Conservation (phyloP, 2,329 filamentous ascomycete genomes). For the Phyllosticta capitalensis region DNA sequence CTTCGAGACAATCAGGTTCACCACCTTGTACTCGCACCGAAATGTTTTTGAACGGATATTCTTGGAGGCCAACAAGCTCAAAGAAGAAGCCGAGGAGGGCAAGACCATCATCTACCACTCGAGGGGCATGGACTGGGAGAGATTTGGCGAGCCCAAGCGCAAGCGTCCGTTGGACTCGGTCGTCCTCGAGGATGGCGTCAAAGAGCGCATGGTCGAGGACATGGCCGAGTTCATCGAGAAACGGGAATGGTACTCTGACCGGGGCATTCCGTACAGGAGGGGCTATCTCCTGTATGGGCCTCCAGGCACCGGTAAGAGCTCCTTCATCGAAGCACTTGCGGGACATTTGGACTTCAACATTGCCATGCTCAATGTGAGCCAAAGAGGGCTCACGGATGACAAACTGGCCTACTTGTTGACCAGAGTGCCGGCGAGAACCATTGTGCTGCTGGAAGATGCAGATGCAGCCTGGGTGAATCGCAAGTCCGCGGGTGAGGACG, state of each 20-base stretch:
- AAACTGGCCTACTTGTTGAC: slow-evolving; percentile 77
- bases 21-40: slow-evolving; percentile 80
- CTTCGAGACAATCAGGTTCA: slow-evolving; percentile 88
- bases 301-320: slow-evolving; percentile 86
- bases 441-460: slow-evolving; percentile 80
- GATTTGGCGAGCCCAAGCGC: slow-evolving; percentile 71
- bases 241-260: slow-evolving; percentile 81
- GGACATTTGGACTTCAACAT: slow-evolving; percentile 90
- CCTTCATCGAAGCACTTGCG: slow-evolving; percentile 90
- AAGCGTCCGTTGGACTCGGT: slow-evolving; percentile 86
- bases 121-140: slow-evolving; percentile 67
- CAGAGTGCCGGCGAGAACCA: slow-evolving; percentile 71
- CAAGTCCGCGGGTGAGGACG: slow-evolving; percentile 65
- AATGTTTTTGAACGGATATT: slow-evolving; percentile 88
- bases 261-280: slow-evolving; percentile 86
- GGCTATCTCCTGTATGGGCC: slow-evolving; percentile 86
- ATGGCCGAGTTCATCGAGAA: slow-evolving; percentile 72
- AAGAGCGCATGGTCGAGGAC: slow-evolving; percentile 70
- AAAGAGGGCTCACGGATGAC: slow-evolving; percentile 83
- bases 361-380: slow-evolving; percentile 83
- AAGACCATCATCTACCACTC: slow-evolving; percentile 89
- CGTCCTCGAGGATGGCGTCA: slow-evolving; percentile 72
- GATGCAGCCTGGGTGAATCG: slow-evolving; percentile 85
- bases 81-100: slow-evolving; percentile 71
- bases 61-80: slow-evolving; percentile 71